These are phyloP conservation scores for Skeletonema marinoi DNA, from an alignment of 108 stramenopile genomes.

Conservation along the genomic window DNA sequence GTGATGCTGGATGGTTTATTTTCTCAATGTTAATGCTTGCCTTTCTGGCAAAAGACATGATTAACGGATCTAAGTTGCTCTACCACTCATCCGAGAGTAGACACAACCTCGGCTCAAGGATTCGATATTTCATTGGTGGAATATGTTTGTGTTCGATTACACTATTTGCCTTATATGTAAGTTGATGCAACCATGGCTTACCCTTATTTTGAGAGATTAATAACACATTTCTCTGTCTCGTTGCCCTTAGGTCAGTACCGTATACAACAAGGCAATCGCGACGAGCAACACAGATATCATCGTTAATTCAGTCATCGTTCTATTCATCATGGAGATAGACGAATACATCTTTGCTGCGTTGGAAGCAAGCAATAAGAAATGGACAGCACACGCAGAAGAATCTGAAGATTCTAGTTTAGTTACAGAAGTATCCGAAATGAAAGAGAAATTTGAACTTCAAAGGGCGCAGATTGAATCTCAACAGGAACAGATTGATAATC, in stretches of 20 bases:
- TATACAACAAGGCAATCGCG: background rate
- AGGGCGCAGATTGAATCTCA: no score
- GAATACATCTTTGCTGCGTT: background rate
- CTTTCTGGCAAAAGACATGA: background rate
- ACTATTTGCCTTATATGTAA: background rate
- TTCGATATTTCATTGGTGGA: background rate
- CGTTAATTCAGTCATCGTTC: background rate
- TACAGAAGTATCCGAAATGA: no score
- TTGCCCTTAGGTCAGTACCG: background rate
- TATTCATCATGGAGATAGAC: background rate
- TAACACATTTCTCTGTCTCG: no score
- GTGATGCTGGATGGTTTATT: background rate
- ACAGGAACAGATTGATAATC: no score
- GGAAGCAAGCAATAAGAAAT: background rate
- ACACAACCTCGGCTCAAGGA: background rate
- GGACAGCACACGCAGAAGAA: background rate
- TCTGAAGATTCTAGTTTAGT: no score
- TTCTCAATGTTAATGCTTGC: background rate
- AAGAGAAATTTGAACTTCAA: no score
- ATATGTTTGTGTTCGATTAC: background rate
- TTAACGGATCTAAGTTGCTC: background rate
- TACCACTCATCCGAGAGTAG: background rate
- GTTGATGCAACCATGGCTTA: background rate
- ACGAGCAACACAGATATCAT: background rate
- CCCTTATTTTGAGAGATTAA: no score